A percentile compares a stretch with the other conserved stretches of the same genome.
phyloP scores from a whole-genome alignment of 2,329 filamentous ascomycete species.

The Gnomoniopsis smithogilvyi region DNA sequence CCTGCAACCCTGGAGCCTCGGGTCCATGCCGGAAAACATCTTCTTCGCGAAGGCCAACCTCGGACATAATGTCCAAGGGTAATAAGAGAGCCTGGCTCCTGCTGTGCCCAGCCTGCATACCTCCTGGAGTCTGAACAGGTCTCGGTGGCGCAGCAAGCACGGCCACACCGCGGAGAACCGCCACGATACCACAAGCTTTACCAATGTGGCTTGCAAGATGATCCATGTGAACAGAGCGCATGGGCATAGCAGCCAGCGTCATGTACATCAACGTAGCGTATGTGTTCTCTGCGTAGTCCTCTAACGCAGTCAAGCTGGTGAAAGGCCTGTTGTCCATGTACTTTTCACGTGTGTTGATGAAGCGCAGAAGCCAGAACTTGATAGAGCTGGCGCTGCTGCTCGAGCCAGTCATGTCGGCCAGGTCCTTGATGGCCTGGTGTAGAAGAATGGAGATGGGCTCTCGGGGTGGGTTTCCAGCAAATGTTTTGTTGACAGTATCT shows the following conservation, averaged over 20 bases:
- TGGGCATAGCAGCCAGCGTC: conserved; percentile 73
- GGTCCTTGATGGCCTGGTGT: conserved; percentile 64
- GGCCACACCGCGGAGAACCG: conserved; percentile 82
- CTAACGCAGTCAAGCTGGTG: conserved; percentile 66
- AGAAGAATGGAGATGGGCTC: conserved; percentile 89
- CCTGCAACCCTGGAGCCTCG: conserved; percentile 74
- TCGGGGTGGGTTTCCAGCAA: conserved; percentile 75
- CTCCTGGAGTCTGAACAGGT: conserved; percentile 40
- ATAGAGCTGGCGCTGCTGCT: conserved; percentile 46
- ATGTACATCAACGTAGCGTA: conserved; percentile 92
- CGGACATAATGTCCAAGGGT: conserved; percentile 86
- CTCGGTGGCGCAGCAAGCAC: conserved; percentile 77
- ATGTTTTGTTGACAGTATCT: conserved; percentile 75
- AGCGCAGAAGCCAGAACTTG: conserved; percentile 71
- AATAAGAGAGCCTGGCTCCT: conserved; percentile 62
- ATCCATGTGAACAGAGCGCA: conserved; percentile 81
- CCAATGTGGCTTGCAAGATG: conserved; percentile 94
- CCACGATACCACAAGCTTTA: conserved; percentile 85
- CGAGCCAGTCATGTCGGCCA: conserved; percentile 42
- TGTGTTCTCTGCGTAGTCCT: conserved; percentile 90
- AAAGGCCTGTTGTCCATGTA: conserved; percentile 83
- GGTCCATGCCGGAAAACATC: conserved; percentile 81
- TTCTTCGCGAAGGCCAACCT: conserved; percentile 78
- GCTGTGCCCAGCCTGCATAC: conserved; percentile 33
- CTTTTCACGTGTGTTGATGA: conserved; percentile 79